These are phyloP conservation scores for Colletotrichum sublineola DNA, from an alignment of 2,329 filamentous ascomycete species.

Conservation along the genomic window DNA sequence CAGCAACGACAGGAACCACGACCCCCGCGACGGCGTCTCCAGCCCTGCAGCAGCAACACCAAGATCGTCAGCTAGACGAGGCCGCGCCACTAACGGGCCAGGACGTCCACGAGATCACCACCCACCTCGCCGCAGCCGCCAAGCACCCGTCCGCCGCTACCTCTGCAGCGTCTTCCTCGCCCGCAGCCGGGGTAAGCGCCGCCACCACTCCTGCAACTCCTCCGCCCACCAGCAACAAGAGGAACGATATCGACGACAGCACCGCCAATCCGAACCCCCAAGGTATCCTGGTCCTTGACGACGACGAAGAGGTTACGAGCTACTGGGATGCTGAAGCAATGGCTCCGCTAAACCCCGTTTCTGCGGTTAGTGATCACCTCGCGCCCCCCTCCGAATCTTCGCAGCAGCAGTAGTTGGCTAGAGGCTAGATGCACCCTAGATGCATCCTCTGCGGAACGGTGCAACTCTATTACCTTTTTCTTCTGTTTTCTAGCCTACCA, in stretches of 20 bases:
- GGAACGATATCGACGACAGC: conserved; percentile 34
- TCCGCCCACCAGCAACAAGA: conserved; percentile 30
- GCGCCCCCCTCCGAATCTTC: background rate
- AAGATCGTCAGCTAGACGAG: conserved; percentile 20
- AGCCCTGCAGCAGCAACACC: conserved; percentile 30
- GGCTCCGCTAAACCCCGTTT: conserved; percentile 67
- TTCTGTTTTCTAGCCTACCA: conserved; percentile 17
- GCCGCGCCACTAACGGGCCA: conserved; percentile 38
- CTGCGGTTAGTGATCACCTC: conserved; percentile 61
- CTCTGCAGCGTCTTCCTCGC: conserved; percentile 12
- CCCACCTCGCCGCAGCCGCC: conserved; percentile 41
- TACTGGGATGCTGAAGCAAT: conserved; percentile 72
- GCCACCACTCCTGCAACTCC: conserved; percentile 28
- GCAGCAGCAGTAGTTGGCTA: conserved; percentile 7
- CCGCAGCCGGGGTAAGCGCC: conserved; percentile 24
- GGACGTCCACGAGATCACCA: conserved; percentile 42
- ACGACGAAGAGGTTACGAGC: conserved; percentile 55
- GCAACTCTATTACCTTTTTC: background rate
- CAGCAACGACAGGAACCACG: conserved; percentile 18
- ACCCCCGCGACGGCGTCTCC: conserved; percentile 24
- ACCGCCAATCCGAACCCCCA: conserved; percentile 5
- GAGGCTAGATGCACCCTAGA: conserved; percentile 4
- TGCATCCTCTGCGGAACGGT: conserved; percentile 15
- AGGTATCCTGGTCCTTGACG: conserved; percentile 30
- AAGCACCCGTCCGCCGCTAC: conserved; percentile 37